Conservation (phyloP, 371 early-diverging fungal species). For the Catenaria anguillulae region DNA sequence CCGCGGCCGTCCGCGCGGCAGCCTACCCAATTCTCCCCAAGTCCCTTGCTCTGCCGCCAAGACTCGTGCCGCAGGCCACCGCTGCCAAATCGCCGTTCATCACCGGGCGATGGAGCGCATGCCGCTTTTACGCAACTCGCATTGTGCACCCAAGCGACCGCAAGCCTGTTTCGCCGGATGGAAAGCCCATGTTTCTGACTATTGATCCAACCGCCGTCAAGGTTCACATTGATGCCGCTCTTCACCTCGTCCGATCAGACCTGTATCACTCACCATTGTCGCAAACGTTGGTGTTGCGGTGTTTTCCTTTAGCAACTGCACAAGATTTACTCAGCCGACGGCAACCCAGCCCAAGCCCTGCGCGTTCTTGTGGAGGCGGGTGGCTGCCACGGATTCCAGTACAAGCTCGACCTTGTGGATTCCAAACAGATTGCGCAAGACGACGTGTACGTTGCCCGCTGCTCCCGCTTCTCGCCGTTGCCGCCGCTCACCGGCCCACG, state of each 20-base stretch:
- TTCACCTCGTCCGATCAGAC: no score
- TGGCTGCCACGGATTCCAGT: constrained; percentile 92
- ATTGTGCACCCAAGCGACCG: background rate
- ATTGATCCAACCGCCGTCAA: background rate
- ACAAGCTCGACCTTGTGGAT: constrained; percentile 69
- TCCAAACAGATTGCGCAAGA: constrained; percentile 33
- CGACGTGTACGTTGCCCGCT: constrained; percentile 54
- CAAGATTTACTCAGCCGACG: background rate
- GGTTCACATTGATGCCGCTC: no score
- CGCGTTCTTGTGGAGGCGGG: constrained; percentile 82
- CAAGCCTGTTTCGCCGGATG: background rate
- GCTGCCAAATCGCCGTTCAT: no score
- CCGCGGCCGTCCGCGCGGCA: no score
- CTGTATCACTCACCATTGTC: no score
- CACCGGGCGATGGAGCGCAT: no score
- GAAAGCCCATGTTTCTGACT: background rate
- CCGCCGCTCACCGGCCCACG: no score
- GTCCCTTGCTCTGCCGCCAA: no score
- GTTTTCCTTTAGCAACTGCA: background rate
- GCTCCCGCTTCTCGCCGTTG: no score
- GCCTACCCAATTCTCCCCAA: no score
- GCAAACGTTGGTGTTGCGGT: no score
- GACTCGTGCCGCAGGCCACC: no score
- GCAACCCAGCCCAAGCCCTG: constrained; percentile 50
- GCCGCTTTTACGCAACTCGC: background rate